A percentile compares a stretch with the other conserved stretches of the same genome.
Evolutionary conservation across 192 early-diverging fungal species (phyloP).

Genomic region (Coemansia sp.): DNA sequence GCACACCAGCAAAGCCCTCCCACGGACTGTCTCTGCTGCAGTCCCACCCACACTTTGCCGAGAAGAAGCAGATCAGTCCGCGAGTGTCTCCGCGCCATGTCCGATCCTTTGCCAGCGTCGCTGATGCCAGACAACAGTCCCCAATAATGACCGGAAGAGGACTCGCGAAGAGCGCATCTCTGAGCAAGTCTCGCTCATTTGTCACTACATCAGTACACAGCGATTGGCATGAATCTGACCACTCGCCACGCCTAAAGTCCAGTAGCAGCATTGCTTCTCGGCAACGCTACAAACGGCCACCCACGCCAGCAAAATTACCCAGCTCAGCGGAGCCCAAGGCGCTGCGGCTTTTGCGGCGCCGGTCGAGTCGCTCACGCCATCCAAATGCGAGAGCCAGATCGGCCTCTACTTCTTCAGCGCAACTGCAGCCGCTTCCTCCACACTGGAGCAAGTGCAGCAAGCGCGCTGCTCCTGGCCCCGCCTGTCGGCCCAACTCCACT

Average conservation of each 20-base stretch:
- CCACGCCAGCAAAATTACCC: neutral
- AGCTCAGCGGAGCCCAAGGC: neutral
- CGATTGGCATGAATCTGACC: neutral
- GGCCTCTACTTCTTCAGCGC: neutral
- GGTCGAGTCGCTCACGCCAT: neutral
- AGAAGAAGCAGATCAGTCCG: neutral
- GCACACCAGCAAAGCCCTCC: neutral
- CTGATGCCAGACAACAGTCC: neutral
- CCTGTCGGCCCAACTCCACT: neutral
- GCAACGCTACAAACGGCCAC: neutral
- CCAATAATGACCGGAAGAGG: neutral
- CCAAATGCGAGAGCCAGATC: neutral
- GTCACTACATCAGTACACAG: neutral
- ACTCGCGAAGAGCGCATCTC: neutral
- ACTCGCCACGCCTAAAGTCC: neutral
- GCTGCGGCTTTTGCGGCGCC: neutral
- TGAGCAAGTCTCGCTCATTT: neutral
- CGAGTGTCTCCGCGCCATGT: slow-evolving; percentile 2
- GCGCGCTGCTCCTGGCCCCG: neutral
- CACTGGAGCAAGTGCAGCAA: slow-evolving; percentile 28
- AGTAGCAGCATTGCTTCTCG: neutral
- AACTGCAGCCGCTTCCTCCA: slow-evolving; percentile 18
- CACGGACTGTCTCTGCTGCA: neutral
- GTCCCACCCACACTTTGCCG: slow-evolving; percentile 1
- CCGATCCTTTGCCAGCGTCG: neutral